Evolutionary conservation across 257 asterid genomes (phyloP).

Genomic region (Rubia yunnanensis): DNA sequence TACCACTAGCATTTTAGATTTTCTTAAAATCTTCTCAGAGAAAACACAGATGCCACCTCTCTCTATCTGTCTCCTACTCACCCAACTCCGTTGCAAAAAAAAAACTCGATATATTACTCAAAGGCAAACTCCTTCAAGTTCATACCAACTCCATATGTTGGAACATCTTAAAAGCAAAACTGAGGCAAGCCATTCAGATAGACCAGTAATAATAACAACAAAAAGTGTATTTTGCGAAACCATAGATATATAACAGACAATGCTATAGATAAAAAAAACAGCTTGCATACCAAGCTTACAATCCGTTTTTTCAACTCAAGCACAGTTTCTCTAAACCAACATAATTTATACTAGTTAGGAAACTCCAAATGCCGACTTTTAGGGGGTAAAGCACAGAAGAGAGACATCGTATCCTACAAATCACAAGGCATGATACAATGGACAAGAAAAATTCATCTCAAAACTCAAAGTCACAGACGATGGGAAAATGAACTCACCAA

Average conservation of each 20-base stretch:
- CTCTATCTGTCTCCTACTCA: neutral
- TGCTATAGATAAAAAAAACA: neutral
- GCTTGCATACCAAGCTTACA: neutral
- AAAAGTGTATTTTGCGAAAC: neutral
- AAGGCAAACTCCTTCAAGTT: neutral
- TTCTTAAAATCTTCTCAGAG: neutral
- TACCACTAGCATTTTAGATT: neutral
- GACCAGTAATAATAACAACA: neutral
- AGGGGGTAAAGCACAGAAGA: neutral
- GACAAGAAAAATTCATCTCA: neutral
- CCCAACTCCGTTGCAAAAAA: neutral
- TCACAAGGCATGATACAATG: neutral
- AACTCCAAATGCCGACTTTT: neutral
- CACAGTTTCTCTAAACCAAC: neutral
- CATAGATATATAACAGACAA: neutral
- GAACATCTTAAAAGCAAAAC: neutral
- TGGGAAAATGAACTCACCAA: slow-evolving; percentile 48
- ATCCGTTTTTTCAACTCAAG: neutral
- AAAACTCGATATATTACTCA: neutral
- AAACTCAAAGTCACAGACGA: neutral
- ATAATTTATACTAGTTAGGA: neutral
- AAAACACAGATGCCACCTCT: neutral
- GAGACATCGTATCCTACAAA: neutral
- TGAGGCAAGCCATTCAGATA: neutral
- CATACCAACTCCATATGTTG: too few species aligned